Base-by-base conservation (phyloP, 345 rosid genomes). In the Populus deltoides region DNA sequence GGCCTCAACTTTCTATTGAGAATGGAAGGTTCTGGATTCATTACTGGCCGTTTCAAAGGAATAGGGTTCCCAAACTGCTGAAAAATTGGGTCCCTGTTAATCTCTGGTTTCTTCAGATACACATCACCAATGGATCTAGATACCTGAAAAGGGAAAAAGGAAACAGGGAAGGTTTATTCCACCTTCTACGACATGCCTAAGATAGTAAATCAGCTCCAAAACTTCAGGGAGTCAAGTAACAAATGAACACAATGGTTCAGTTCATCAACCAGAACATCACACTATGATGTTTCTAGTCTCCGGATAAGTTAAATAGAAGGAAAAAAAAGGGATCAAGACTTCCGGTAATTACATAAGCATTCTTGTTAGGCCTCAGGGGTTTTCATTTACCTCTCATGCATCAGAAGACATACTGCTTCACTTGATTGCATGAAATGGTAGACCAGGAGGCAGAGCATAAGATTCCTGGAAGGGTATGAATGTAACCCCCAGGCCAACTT, bases 61-160 rank as follows among this genome's bases (percentile, higher is more conserved):
- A 91, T 71, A 12, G 94, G 90, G 65, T 80, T 86, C 62, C 91
- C 98, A 82, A 87, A 94, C 73, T 85, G 93, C 81, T 88, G 98
- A 77, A 92, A 93, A 72, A 88, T n/a, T 6, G 97, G 93, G 73
- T 93, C 94, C 70, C 93, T 92, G 82, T 91, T 88, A 77, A 86
- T 87, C 77, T 96, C 99, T 0, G 98, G 98, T 83, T 92, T 93
- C 88, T 96, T 96, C 84, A 96, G 83, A 89, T 91, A 96, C 63
- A 91, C 91, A 51, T 96, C 99, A 24, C 99, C 99, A 49, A 96
- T 96, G 49, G 99, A 93, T 89, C 99, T 88, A 5, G 99, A 96
- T 36, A 96, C 99, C 98, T 96, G 90, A 75, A 81, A 13, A 16
- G 51, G 72, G 65, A 10, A 55, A 15, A 78, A 79, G 22, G 20